Evolutionary conservation across 208 protist species (phyloP).

Genomic region (Plasmodiophora brassicae): DNA sequence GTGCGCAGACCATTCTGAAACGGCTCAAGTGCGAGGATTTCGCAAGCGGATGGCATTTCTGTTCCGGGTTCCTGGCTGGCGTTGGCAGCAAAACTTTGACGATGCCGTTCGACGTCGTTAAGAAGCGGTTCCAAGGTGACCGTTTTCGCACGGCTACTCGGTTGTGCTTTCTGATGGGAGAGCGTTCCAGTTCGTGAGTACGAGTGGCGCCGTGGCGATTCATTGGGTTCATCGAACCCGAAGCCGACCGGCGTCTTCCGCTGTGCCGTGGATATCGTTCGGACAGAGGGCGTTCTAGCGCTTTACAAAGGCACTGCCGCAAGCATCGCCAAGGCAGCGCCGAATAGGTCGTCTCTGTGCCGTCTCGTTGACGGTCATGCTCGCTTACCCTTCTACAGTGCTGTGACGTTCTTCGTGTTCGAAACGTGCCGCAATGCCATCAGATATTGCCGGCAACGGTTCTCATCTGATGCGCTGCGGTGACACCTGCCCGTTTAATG

Average conservation of each 20-base stretch:
- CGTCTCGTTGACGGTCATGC: neutral
- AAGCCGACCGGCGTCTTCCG: neutral
- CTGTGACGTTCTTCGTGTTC: neutral
- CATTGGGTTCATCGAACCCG: neutral
- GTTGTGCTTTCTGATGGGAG: neutral
- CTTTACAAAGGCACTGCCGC: neutral
- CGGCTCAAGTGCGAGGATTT: too few species aligned
- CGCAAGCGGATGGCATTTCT: too few species aligned
- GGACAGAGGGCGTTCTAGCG: neutral
- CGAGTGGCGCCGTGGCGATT: neutral
- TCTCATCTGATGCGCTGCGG: too few species aligned
- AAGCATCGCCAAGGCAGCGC: neutral
- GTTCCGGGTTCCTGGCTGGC: conserved; percentile 10
- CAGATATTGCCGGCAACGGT: too few species aligned
- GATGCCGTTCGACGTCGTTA: conserved; percentile 31
- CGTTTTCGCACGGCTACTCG: neutral
- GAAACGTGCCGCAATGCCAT: neutral
- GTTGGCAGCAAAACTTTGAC: conserved; percentile 3
- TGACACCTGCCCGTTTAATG: too few species aligned
- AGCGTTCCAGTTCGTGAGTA: neutral
- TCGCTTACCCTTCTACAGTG: neutral
- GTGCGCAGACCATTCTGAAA: too few species aligned
- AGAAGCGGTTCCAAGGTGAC: neutral
- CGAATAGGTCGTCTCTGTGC: neutral
- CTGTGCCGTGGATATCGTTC: neutral